phyloP scores from a whole-genome alignment of 768 basidiomycete genomes.

The Rhodotorula kratochvilovae region DNA sequence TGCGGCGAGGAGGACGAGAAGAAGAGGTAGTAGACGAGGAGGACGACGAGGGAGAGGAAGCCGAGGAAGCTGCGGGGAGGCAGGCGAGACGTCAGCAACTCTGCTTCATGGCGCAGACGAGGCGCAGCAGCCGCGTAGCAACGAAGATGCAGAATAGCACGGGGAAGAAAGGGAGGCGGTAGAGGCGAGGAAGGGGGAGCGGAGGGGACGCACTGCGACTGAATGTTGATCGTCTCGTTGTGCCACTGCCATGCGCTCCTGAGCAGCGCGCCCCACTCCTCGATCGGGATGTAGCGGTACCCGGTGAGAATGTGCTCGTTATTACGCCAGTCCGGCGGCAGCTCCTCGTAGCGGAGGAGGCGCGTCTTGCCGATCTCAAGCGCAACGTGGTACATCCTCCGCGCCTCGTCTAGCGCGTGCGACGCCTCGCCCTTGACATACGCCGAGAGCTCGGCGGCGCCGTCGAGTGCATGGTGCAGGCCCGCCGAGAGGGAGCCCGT shows the following conservation, averaged over 20 bases:
- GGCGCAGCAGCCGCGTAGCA: too few species aligned
- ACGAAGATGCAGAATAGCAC: too few species aligned
- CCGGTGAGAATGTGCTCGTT: slow-evolving; percentile 42
- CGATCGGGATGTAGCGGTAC: slow-evolving; percentile 45
- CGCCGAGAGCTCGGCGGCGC: slow-evolving; percentile 19
- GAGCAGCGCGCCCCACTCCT: slow-evolving; percentile 39
- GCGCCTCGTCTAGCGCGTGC: slow-evolving; percentile 27
- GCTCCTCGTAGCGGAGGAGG: slow-evolving; percentile 43
- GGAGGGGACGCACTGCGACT: slow-evolving; percentile 28
- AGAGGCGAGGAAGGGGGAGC: not conserved
- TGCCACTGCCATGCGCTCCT: slow-evolving; percentile 37
- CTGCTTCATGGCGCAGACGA: not conserved
- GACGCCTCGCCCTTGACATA: slow-evolving; percentile 10
- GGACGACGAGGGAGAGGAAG: slow-evolving; percentile 33
- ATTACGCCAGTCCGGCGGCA: slow-evolving; percentile 44
- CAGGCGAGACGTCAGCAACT: not conserved
- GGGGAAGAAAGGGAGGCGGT: too few species aligned
- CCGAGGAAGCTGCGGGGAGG: slow-evolving; percentile 27
- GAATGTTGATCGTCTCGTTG: slow-evolving; percentile 44
- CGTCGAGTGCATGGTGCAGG: slow-evolving; percentile 12
- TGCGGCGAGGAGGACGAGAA: slow-evolving; percentile 27
- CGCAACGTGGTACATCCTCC: slow-evolving; percentile 30
- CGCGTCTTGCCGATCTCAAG: slow-evolving; percentile 38
- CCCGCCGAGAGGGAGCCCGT: slow-evolving; percentile 3
- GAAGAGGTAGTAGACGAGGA: slow-evolving; percentile 36